A percentile compares a stretch with the other conserved stretches of the same genome.
These are phyloP conservation scores for Tremella yokohamensis DNA, from an alignment of 768 basidiomycete genomes.

Conservation along the genomic window DNA sequence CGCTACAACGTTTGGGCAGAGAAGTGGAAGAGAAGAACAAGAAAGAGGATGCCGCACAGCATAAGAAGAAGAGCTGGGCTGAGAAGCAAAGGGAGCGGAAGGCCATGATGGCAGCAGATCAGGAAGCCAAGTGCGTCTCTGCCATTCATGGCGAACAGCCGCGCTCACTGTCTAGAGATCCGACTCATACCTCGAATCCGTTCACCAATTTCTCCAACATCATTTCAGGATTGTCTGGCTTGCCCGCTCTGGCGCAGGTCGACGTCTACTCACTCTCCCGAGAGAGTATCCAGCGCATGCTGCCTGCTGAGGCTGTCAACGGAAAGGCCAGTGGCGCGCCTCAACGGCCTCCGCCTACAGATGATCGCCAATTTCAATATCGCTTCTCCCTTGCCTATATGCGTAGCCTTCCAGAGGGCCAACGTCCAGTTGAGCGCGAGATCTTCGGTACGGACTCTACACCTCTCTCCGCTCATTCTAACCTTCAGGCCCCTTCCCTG, in stretches of 20 bases:
- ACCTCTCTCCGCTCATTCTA: neutral
- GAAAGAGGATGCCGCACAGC: constrained; percentile 27
- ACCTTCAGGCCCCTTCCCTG: constrained; percentile 46
- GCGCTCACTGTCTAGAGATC: constrained; percentile 13
- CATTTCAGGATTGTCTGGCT: constrained; percentile 28
- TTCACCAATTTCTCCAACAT: constrained; percentile 50
- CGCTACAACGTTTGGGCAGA: constrained; percentile 75
- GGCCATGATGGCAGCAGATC: constrained; percentile 30
- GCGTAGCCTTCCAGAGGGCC: constrained; percentile 38
- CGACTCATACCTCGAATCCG: constrained; percentile 36
- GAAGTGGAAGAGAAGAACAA: constrained; percentile 44
- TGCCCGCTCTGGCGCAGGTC: constrained; percentile 48
- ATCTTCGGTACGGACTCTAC: constrained; percentile 46
- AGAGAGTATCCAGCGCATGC: constrained; percentile 50
- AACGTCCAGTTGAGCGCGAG: constrained; percentile 50
- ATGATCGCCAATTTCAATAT: constrained; percentile 49
- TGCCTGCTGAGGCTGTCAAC: constrained; percentile 31
- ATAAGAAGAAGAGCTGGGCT: constrained; percentile 45
- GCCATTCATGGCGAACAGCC: neutral
- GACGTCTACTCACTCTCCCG: constrained; percentile 51
- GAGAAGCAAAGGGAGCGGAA: constrained; percentile 53
- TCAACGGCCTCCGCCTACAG: constrained; percentile 14
- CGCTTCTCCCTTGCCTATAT: constrained; percentile 50
- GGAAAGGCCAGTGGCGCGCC: constrained; percentile 6
- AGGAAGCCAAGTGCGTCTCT: constrained; percentile 28